Base-by-base conservation (phyloP, 352 stramenopile species). In the Pythium insidiosum region DNA sequence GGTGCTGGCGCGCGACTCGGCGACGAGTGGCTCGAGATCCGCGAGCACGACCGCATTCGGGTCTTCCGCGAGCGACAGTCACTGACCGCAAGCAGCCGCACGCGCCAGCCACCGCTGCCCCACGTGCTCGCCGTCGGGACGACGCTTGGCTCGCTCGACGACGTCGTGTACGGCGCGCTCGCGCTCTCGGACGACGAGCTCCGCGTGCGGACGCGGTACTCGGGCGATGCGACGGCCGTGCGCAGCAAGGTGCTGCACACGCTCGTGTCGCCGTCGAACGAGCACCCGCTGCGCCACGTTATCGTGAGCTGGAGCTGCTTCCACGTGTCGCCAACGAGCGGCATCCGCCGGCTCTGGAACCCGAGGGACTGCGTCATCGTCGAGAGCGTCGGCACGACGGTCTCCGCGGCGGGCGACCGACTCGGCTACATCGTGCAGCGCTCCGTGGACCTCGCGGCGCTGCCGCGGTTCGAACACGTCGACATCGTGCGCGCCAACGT, bases 271-370 rank as follows among this genome's bases (percentile, higher is more conserved):
- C 66, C 68, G 0, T 67, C 60, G n/a, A 21, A 31, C 0, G 43
- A 68, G 1, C 51, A 80, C 7, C 68, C 68, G n/a, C 77, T 73
- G 47, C 59, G 57, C 35, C 66, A 64, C 25, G 50, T 75, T 13
- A 63, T 50, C 16, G 34, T 69, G 16, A 79, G 73, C 49, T 79
- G 67, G 67, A 52, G 63, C 19, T 46, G 35, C 10, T 56, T 56
- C 41, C n/a, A n/a, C n/a, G n/a, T n/a, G n/a, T n/a, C n/a, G n/a
- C n/a, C n/a, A n/a, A n/a, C n/a, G n/a, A n/a, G n/a, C n/a, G n/a
- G n/a, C n/a, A n/a, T 49, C 40, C 18, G 35, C 50, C n/a, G 40
- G 48, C 25, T 46, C 48, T 6, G 41, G 48, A 49, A 37, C 29
- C 26, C 50, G 0, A 40, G 48, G 15, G 48, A 56, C 28, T 56